Conservation (phyloP, 768 basidiomycete species). For the Kwoniella dendrophila region DNA sequence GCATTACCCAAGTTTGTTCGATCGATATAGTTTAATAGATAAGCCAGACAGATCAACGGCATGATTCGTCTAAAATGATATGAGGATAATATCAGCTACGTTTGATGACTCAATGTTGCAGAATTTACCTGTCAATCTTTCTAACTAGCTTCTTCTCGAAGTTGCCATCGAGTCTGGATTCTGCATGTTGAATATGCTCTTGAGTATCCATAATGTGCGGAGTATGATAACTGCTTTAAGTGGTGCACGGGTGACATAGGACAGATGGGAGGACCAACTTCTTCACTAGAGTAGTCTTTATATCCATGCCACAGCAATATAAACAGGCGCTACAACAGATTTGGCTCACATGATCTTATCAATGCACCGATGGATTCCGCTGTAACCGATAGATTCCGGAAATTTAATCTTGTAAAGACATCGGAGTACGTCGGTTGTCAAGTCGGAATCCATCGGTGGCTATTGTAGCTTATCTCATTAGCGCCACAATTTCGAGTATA, state of each 20-base stretch:
- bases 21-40: constrained; percentile 6
- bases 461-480: not conserved
- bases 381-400: not conserved
- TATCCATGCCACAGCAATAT: not conserved
- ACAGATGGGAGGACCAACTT: not conserved
- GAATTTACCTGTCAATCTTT: not conserved
- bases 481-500: not conserved
- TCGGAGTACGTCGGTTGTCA: constrained; percentile 2
- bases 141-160: constrained; percentile 8
- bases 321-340: not conserved
- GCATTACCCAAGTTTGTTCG: constrained; percentile 5
- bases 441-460: constrained; percentile 3
- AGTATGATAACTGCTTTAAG: too few relatives aligned
- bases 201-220: not conserved
- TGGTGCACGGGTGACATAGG: not conserved
- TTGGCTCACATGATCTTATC: constrained; percentile 5
- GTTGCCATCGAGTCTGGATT: not conserved
- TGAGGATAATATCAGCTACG: not conserved
- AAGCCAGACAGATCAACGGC: constrained; percentile 4
- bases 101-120: not conserved
- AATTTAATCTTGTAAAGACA: not conserved
- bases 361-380: not conserved
- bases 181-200: not conserved
- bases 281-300: not conserved
- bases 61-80: not conserved